Base-by-base conservation (phyloP, 768 basidiomycete species). In the Trametes punicea region DNA sequence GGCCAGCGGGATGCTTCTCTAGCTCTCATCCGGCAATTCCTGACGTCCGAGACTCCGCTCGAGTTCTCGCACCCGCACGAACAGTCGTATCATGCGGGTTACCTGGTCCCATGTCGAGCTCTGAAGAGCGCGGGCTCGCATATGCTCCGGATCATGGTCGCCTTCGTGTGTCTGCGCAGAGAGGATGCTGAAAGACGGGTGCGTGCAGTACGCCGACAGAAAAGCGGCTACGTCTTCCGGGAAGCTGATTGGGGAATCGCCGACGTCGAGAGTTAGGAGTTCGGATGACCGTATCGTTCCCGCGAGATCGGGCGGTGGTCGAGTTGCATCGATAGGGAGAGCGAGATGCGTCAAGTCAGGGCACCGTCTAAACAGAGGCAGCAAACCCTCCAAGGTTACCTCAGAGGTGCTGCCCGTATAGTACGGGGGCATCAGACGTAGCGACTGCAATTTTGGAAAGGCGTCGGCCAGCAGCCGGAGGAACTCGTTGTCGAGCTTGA, bases 381-480 rank as follows among this genome's bases (percentile, higher is more conserved):
- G 38, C 41, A 60, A 42, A 38, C 58, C 58, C 48, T 46, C 58
- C 51, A 60, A 50, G 44, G 58, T 60, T 30, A 53, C 58, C 45
- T 46, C 53, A 44, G 58, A 52, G 10, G 51, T n/a, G 18, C 39
- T 36, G 44, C 58, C 53, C 38, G 58, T 48, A 33, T 60, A 46
- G 49, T 60, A 60, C 26, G 58, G 58, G 27, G 41, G 53, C 39
- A 46, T 30, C 29, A 60, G 53, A 49, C 53, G 58, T 51, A 60
- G 45, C 45, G 51, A 53, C 20, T 55, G 58, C 42, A 60, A 53
- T 42, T 40, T 51, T 49, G 58, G 58, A 45, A 55, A 60, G 21
- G 49, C 58, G 42, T 30, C 40, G 46, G 58, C 53, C 42, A 60
- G 54, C 42, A 55, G 50, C 38, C 53, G 20, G 26, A 60, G 18